These are phyloP conservation scores for Ceratobasidium sp. DNA, from an alignment of 1,284 basidiomycete species.

Conservation along the genomic window DNA sequence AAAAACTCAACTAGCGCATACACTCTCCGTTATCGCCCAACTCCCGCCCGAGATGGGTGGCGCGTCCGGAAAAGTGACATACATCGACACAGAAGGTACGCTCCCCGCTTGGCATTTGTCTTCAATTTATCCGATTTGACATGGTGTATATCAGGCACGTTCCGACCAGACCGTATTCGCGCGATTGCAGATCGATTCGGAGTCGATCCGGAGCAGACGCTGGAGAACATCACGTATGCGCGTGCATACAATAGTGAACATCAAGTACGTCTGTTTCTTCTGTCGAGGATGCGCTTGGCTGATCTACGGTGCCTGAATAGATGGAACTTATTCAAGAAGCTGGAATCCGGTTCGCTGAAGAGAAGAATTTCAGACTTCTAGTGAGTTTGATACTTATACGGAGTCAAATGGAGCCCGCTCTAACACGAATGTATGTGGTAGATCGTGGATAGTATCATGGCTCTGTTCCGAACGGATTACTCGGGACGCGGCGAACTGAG, in stretches of 20 bases:
- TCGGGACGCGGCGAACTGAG: slow-evolving; percentile 92
- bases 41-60: slow-evolving; percentile 91
- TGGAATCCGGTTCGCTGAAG: slow-evolving; percentile 83
- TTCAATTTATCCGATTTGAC: too few relatives aligned
- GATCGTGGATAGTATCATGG: slow-evolving; percentile 96
- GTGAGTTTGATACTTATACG: slow-evolving; percentile 57
- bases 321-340: slow-evolving; percentile 91
- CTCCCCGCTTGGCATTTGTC: not conserved
- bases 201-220: slow-evolving; percentile 85
- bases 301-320: slow-evolving; percentile 57
- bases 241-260: slow-evolving; percentile 90
- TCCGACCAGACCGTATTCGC: slow-evolving; percentile 90
- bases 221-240: slow-evolving; percentile 89
- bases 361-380: slow-evolving; percentile 81
- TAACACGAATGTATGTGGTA: slow-evolving; percentile 54
- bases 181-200: slow-evolving; percentile 92
- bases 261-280: slow-evolving; percentile 64
- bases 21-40: slow-evolving; percentile 89
- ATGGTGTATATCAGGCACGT: slow-evolving; percentile 72
- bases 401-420: not conserved
- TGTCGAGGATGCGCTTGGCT: not conserved
- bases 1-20: slow-evolving; percentile 93
- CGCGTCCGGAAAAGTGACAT: slow-evolving; percentile 91
- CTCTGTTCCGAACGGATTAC: slow-evolving; percentile 91
- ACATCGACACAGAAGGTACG: slow-evolving; percentile 89